Evolutionary conservation across 1,284 basidiomycete species (phyloP).

Genomic region (Athelia sp.): DNA sequence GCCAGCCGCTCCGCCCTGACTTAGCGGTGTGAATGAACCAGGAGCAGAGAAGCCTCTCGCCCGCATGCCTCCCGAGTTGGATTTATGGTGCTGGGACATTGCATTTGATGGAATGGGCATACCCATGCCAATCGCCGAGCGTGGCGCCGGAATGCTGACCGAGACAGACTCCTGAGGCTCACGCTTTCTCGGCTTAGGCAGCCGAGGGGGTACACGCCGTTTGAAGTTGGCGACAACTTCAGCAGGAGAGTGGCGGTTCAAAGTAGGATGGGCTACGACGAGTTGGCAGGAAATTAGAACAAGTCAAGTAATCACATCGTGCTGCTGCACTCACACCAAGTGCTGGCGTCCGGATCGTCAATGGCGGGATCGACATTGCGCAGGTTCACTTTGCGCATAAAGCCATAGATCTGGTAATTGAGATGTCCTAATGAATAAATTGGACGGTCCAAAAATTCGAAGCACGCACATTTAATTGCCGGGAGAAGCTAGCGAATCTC

Average conservation of each 20-base stretch:
- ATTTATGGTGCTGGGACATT: neutral
- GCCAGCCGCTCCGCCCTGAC: constrained; percentile 45
- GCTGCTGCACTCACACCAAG: constrained; percentile 71
- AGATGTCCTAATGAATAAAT: constrained; percentile 11
- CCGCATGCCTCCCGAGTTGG: constrained; percentile 35
- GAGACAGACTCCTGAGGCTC: constrained; percentile 56
- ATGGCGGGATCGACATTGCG: constrained; percentile 89
- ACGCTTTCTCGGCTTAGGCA: constrained; percentile 76
- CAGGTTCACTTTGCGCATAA: constrained; percentile 91
- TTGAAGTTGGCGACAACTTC: constrained; percentile 89
- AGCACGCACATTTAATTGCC: constrained; percentile 82
- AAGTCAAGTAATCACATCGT: constrained; percentile 6
- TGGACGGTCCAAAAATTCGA: constrained; percentile 10
- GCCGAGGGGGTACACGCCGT: constrained; percentile 86
- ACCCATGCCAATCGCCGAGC: constrained; percentile 63
- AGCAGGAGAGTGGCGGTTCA: constrained; percentile 81
- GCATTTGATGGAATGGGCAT: constrained; percentile 37
- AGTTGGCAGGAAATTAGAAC: constrained; percentile 12
- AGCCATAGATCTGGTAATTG: constrained; percentile 81
- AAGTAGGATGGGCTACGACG: constrained; percentile 73
- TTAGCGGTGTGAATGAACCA: constrained; percentile 66
- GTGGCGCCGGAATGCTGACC: constrained; percentile 55
- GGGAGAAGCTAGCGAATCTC: constrained; percentile 89
- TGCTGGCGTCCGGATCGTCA: constrained; percentile 88
- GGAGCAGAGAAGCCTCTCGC: constrained; percentile 77